phyloP scores from a whole-genome alignment of 257 asterid species.

The Solanum gandarillasii region DNA sequence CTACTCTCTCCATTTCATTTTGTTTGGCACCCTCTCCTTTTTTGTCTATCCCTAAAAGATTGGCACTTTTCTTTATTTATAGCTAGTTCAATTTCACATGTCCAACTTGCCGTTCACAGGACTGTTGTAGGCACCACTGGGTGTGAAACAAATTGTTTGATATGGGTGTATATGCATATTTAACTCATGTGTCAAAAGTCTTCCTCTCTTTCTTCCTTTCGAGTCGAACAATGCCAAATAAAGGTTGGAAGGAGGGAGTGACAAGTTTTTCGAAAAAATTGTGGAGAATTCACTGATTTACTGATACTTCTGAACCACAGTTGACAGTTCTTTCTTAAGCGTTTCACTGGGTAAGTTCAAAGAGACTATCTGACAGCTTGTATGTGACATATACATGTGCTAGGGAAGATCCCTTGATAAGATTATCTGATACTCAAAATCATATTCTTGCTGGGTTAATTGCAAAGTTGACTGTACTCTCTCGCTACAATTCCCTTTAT shows the following conservation, averaged over 20 bases:
- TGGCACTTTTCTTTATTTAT: neutral
- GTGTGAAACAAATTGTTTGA: neutral
- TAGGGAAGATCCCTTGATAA: neutral
- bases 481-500: neutral
- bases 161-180: neutral
- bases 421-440: neutral
- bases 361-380: neutral
- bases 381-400: neutral
- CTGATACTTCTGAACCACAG: neutral
- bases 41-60: neutral
- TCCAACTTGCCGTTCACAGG: neutral
- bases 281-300: neutral
- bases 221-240: neutral
- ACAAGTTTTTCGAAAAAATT: neutral
- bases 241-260: neutral
- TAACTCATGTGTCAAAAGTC: neutral
- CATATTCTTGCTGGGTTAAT: neutral
- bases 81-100: neutral
- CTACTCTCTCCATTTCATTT: neutral
- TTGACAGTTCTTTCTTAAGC: neutral
- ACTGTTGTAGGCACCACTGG: neutral
- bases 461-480: neutral
- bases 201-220: neutral
- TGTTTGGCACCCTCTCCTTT: neutral
- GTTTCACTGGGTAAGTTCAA: neutral